Evolutionary conservation across 225 moss, liverwort and hornwort genomes (phyloP).

Genomic region (Pseudisothecium myosuroides): DNA sequence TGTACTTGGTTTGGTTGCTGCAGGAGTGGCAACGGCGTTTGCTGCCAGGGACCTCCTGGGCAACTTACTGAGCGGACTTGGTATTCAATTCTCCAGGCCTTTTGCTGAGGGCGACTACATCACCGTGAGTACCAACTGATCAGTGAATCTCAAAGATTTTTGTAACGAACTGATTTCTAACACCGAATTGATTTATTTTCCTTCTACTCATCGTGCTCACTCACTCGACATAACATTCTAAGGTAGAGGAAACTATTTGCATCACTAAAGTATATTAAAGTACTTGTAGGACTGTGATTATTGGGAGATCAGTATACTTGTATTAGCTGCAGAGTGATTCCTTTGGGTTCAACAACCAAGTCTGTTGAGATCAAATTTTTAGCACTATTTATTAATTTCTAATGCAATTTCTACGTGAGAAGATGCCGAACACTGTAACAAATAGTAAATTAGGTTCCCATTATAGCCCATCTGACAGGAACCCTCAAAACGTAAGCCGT

Average conservation of each 20-base stretch:
- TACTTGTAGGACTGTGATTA: neutral
- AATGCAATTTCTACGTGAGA: neutral
- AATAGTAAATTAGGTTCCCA: neutral
- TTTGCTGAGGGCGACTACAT: conserved; percentile 69
- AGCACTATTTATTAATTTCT: neutral
- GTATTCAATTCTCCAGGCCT: conserved; percentile 62
- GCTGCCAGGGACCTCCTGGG: conserved; percentile 79
- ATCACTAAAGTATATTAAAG: neutral
- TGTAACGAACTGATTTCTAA: neutral
- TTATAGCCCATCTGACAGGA: too few relatives aligned
- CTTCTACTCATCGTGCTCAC: neutral
- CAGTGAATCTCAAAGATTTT: neutral
- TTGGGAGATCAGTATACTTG: neutral
- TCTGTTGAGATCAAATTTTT: neutral
- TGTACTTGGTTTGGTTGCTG: neutral
- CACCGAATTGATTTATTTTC: neutral
- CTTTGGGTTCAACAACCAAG: neutral
- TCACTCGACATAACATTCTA: neutral
- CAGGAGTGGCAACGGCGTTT: conserved; percentile 95
- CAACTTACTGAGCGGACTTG: conserved; percentile 68
- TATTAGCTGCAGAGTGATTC: neutral
- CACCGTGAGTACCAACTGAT: conserved; percentile 22
- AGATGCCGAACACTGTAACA: neutral
- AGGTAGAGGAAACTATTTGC: neutral
- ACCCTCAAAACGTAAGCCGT: too few relatives aligned